Percentiles rank a stretch among this genome's conserved stretches.
Conservation (phyloP, 495 filamentous ascomycete species). For the Aspergillus diversus region DNA sequence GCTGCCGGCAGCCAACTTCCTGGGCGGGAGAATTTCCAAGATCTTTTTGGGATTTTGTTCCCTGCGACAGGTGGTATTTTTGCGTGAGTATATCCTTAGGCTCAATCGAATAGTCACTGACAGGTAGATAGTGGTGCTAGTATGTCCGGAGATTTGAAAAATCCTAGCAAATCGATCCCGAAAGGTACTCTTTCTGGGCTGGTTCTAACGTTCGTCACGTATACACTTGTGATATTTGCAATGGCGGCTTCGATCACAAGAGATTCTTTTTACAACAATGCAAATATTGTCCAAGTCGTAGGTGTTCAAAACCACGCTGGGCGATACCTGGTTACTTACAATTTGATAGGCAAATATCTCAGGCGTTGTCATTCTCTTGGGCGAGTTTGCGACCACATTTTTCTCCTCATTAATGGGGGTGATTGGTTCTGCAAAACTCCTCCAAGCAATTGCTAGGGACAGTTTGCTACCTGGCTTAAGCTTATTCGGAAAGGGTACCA, state of each 20-base stretch:
- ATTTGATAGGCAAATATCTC: slow-evolving; percentile 65
- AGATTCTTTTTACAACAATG: slow-evolving; percentile 71
- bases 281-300: slow-evolving; percentile 78
- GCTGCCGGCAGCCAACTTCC: slow-evolving; percentile 68
- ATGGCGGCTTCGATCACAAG: slow-evolving; percentile 80
- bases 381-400: slow-evolving; percentile 80
- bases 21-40: slow-evolving; percentile 74
- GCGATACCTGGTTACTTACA: slow-evolving; percentile 22
- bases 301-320: slow-evolving; percentile 20
- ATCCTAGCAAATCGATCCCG: slow-evolving; percentile 84
- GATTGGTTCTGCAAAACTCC: slow-evolving; percentile 83
- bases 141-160: slow-evolving; percentile 85
- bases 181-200: slow-evolving; percentile 79
- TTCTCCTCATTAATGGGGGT: slow-evolving; percentile 89
- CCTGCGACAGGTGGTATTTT: slow-evolving; percentile 80
- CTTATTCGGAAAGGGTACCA: slow-evolving; percentile 76
- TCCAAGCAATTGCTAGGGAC: slow-evolving; percentile 83
- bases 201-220: slow-evolving; percentile 73
- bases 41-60: slow-evolving; percentile 86
- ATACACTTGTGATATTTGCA: slow-evolving; percentile 75
- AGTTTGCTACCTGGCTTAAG: slow-evolving; percentile 75
- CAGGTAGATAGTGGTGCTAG: slow-evolving; percentile 64
- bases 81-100: slow-evolving; percentile 48
- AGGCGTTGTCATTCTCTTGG: slow-evolving; percentile 71
- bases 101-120: slow-evolving; percentile 23